Evolutionary conservation across 2,329 filamentous ascomycete genomes (phyloP), one percentile per base, ranked within the genome.

Genomic region (Monosporascus sp.): DNA sequence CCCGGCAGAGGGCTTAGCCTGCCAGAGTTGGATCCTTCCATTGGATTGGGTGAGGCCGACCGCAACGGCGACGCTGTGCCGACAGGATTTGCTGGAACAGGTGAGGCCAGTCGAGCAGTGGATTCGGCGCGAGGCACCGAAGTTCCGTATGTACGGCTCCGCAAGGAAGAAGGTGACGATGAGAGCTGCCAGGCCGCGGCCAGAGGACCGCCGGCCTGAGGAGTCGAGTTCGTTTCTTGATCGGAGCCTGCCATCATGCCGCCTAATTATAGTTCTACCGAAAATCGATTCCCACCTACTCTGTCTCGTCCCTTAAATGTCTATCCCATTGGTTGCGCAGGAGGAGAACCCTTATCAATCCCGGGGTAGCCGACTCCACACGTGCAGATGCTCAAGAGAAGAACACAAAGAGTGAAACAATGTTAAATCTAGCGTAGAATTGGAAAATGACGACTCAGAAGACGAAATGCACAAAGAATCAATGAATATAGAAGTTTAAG

Each of bases 1-100:
- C 82, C 86, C 8, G 86, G 77, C 38, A 95, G 78, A 38, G 89
- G 86, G 39, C 84, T 79, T 53, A 83, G 71, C 50, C 69, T 73
- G 20, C 75, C 77, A 37, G 74, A 62, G n/a, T 66, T 59, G 60
- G 65, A 65, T 62, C 65, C 59, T 60, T 74, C 63, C 56, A 68
- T 67, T 50, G 78, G 73, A 45, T 74, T 74, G 15, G 74, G 74
- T 17, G 78, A 76, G 55, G 78, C 74, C 55, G 80, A 77, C 53
- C 73, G 74, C 31, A 77, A 68, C 24, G 73, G 70, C 18, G 62
- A 61, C 48, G 81, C 72, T 38, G 78, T 77, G 57, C 73, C 75
- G 50, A 70, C 63, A 47, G 67, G 60, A 27, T 62, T 59, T 24
- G 79, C 79, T 7, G 80, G 80, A 35, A 85, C 72, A 35, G 82